Conservation (phyloP, 78 protist species). For the Mantamonas sphyraenae region DNA sequence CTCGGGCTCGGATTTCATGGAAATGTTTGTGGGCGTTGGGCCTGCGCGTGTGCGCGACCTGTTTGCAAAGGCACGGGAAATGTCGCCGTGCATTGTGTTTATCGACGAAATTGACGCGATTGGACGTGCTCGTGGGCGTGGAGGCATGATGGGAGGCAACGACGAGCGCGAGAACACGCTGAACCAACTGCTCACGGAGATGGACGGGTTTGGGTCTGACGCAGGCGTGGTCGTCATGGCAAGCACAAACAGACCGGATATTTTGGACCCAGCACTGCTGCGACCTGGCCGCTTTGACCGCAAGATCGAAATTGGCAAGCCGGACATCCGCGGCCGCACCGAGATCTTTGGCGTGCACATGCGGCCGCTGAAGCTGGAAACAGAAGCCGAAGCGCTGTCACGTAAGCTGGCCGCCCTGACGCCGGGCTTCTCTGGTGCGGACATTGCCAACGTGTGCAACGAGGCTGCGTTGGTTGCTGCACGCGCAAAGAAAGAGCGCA, state of each 20-base stretch:
- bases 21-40: conserved; percentile 97
- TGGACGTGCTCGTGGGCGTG: conserved; percentile 40
- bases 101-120: conserved; percentile 93
- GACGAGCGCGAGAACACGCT: conserved; percentile 95
- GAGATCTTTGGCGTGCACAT: conserved; percentile 90
- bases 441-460: conserved; percentile 88
- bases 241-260: conserved; percentile 82
- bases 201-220: conserved; percentile 91
- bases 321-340: conserved; percentile 79
- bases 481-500: conserved; percentile 23
- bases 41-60: conserved; percentile 70
- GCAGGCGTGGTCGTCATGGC: conserved; percentile 85
- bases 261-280: conserved; percentile 89
- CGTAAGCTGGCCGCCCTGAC: conserved; percentile 50
- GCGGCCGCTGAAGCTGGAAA: conserved; percentile 29
- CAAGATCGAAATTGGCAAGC: conserved; percentile 76
- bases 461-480: conserved; percentile 91
- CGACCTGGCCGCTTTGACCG: conserved; percentile 97
- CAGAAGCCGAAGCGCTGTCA: too few relatives aligned
- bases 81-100: conserved; percentile 81
- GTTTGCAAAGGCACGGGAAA: conserved; percentile 75
- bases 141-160: conserved; percentile 34
- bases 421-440: conserved; percentile 93
- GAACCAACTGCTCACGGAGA: conserved; percentile 95
- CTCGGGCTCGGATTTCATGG: conserved; percentile 92